Percentiles rank a stretch among this genome's conserved stretches.
These are phyloP conservation scores for Hortaea sp. DNA, from an alignment of 2,329 filamentous ascomycete species.

Conservation along the genomic window DNA sequence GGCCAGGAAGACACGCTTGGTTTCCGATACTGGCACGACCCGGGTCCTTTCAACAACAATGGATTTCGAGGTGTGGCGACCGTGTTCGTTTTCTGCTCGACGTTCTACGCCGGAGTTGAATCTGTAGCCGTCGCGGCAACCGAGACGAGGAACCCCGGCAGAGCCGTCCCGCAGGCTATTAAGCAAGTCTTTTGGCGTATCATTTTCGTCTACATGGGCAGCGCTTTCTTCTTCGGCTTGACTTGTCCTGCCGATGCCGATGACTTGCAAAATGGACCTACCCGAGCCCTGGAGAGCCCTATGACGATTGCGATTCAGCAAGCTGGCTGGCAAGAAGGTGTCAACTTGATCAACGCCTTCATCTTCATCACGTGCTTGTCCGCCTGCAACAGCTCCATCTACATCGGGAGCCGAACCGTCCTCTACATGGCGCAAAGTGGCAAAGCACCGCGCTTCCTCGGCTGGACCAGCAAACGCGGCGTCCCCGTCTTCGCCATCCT, in stretches of 20 bases:
- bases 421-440: constrained; percentile 65
- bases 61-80: constrained; percentile 33
- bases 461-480: constrained; percentile 56
- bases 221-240: constrained; percentile 64
- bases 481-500: constrained; percentile 51
- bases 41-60: constrained; percentile 28
- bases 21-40: constrained; percentile 28
- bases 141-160: constrained; percentile 41
- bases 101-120: constrained; percentile 44
- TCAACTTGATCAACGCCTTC: constrained; percentile 68
- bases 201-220: constrained; percentile 55
- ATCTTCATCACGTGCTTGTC: constrained; percentile 58
- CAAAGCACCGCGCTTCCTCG: constrained; percentile 61
- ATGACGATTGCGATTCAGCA: constrained; percentile 66
- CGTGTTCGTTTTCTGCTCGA: constrained; percentile 34
- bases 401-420: constrained; percentile 65
- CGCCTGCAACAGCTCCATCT: constrained; percentile 66
- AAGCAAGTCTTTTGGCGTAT: constrained; percentile 24
- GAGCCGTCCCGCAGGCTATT: constrained; percentile 28
- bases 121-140: constrained; percentile 43
- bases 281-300: constrained; percentile 57
- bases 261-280: constrained; percentile 50
- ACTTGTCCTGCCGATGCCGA: constrained; percentile 60
- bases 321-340: constrained; percentile 62
- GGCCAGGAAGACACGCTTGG: constrained; percentile 20